Evolutionary conservation across 2,329 filamentous ascomycete species (phyloP), one percentile per base, ranked within the genome.

Genomic region (Dactylellina drechsleri): DNA sequence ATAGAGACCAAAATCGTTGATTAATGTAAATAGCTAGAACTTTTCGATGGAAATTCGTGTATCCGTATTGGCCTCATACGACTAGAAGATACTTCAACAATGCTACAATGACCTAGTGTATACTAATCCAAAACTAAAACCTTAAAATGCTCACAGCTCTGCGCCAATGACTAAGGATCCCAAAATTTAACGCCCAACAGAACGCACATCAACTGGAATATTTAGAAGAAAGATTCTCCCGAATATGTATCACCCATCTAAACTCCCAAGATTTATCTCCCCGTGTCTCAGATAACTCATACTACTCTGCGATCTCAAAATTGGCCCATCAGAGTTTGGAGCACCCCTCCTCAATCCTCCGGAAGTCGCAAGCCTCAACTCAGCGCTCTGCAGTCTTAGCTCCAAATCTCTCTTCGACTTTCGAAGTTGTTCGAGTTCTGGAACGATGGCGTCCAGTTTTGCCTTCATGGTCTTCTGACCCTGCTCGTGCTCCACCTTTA

Each of bases 181-280:
- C 47, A 23, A 23, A 57, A 23, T 23, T 36, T 23, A 31, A 43
- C 41, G 28, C 28, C 43, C 23, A 43, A 58, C 26, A 36, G 26
- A 26, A 23, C 23, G 6, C 41, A 47, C 26, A 20, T 4, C 2
- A 23, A 28, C 18, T 40, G 2, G 28, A 12, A 16, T 28, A 23
- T 23, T 57, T 2, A 40, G 43, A 41, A 70, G 3, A 18, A 31
- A 43, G 16, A 6, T n/a, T 20, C 6, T 41, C n/a, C 8, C 50
- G 18, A 50, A 20, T 47, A 54, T 36, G 1, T 36, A 50, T 57
- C 50, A 66, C 4, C 20, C 47, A 20, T 66, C 57, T 40, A 67
- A 64, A 67, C 70, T 41, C 52, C 62, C 62, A 58, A 67, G 20
- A 50, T 62, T 74, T n/a, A 66, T 66, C 53, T 74, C 62, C n/a